Evolutionary conservation across 305 asterid species (phyloP), one percentile per base, ranked within the genome.

Genomic region (Lippia alba): DNA sequence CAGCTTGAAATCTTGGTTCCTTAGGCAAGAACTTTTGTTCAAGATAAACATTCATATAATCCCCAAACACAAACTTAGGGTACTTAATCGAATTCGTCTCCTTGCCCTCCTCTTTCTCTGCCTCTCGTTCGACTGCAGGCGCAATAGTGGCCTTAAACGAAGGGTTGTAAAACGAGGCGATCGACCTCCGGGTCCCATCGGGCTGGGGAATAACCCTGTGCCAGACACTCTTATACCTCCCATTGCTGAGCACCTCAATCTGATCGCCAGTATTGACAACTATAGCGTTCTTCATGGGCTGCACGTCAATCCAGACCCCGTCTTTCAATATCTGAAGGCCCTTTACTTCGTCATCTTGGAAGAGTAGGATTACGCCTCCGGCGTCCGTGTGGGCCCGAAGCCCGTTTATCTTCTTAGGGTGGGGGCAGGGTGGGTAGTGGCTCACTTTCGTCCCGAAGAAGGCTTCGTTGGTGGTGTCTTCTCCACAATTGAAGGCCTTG

Each of bases 341-440:
- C 24, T 70, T 81, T 0, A 87, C 94, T 60, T 81, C 83, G 14
- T 91, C 98, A 30, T 93, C 96, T 56, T 93, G 98, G 84, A 82
- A 91, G 54, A 93, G 98, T 5, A 93, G 59, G 81, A 93, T 79
- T 5, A 93, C 85, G 6, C 98, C 98, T 5, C 98, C 98, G 0
- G 98, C 98, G 33, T 93, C 98, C 3, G 97, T 92, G 89, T 92
- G 98, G 68, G 98, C 97, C 45, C 98, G 84, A 4, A 92, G 94
- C 33, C 94, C 98, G 56, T 67, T 86, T 1, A 85, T 83, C 69
- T 61, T 86, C 2, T 91, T 89, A 0, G 98, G 96, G 67, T 73
- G 78, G 55, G 97, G 92, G 69, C 97, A 92, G 0, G 97, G 97
- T 1, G 97, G 98, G 64, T 93, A 93, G 76, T 91, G 98, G 82